Evolutionary conservation across 2,329 filamentous ascomycete species (phyloP).

Genomic region (Metarhizium guizhouense): DNA sequence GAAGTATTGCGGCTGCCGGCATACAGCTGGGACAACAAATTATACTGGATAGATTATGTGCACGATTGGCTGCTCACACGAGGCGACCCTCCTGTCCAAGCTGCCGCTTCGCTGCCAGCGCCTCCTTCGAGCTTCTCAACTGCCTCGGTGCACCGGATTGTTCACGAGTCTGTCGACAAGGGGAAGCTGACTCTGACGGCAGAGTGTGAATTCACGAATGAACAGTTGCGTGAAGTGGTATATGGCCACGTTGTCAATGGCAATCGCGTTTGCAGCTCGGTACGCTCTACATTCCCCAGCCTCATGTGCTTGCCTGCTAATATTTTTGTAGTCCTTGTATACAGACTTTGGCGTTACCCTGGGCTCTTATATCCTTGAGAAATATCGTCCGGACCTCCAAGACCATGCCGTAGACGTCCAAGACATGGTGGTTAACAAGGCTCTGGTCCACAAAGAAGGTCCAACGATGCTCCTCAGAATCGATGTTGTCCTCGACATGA

Average conservation of each 20-base stretch:
- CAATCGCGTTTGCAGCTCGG: background rate
- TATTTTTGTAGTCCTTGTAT: background rate
- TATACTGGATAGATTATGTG: slow-evolving; percentile 55
- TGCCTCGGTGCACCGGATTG: background rate
- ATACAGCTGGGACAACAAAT: slow-evolving; percentile 66
- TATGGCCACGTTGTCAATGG: background rate
- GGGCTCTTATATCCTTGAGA: background rate
- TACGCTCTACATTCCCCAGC: background rate
- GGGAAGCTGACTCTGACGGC: background rate
- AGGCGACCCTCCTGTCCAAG: background rate
- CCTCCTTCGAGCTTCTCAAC: background rate
- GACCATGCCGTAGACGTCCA: background rate
- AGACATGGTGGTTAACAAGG: background rate
- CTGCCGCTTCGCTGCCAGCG: background rate
- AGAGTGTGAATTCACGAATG: background rate
- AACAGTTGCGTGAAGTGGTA: background rate
- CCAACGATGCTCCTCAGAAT: background rate
- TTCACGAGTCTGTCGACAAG: background rate
- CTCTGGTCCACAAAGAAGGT: background rate
- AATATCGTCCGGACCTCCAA: background rate
- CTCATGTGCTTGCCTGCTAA: background rate
- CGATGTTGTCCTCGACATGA: background rate
- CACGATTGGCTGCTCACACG: slow-evolving; percentile 51
- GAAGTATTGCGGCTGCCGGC: slow-evolving; percentile 54
- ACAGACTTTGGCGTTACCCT: background rate